A percentile compares a stretch with the other conserved stretches of the same genome.
phyloP scores from a whole-genome alignment of 2,329 filamentous ascomycete genomes.

The Ophiostoma australiae region DNA sequence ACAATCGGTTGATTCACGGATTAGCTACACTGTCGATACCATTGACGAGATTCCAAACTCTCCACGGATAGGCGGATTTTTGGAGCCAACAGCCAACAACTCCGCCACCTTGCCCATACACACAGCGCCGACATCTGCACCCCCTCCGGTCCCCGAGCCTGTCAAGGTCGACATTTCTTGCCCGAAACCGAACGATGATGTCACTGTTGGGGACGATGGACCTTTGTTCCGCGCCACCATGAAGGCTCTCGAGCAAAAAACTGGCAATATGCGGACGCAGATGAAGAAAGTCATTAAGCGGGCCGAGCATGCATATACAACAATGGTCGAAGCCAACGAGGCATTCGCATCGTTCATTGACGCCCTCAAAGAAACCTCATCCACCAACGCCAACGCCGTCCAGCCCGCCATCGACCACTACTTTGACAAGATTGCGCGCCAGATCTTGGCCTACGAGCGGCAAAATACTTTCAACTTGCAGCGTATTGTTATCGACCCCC shows the following conservation, averaged over 20 bases:
- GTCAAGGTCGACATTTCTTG: constrained; percentile 86
- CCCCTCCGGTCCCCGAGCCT: constrained; percentile 39
- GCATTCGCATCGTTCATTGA: constrained; percentile 78
- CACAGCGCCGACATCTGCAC: constrained; percentile 19
- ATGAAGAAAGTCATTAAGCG: constrained; percentile 96
- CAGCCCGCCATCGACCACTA: constrained; percentile 96
- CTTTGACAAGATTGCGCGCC: constrained; percentile 91
- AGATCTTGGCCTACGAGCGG: constrained; percentile 82
- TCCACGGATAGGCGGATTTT: constrained; percentile 36
- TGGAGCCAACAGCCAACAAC: constrained; percentile 25
- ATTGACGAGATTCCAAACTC: constrained; percentile 57
- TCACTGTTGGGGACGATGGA: constrained; percentile 81
- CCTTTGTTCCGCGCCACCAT: constrained; percentile 95
- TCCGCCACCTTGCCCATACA: constrained; percentile 28
- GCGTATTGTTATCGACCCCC: constrained; percentile 88
- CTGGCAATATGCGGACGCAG: constrained; percentile 82
- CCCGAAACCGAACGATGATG: constrained; percentile 78
- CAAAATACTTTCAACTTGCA: constrained; percentile 81
- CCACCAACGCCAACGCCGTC: constrained; percentile 92
- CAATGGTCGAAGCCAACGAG: constrained; percentile 80
- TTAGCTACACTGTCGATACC: constrained; percentile 69
- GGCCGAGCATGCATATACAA: constrained; percentile 79
- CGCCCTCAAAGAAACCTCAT: constrained; percentile 78
- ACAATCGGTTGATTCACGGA: constrained; percentile 78
- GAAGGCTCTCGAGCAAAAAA: constrained; percentile 94